Percentiles rank a stretch among this genome's conserved stretches.
phyloP scores from a whole-genome alignment of 768 basidiomycete genomes.

The Tubosaeta brunneosetosa region DNA sequence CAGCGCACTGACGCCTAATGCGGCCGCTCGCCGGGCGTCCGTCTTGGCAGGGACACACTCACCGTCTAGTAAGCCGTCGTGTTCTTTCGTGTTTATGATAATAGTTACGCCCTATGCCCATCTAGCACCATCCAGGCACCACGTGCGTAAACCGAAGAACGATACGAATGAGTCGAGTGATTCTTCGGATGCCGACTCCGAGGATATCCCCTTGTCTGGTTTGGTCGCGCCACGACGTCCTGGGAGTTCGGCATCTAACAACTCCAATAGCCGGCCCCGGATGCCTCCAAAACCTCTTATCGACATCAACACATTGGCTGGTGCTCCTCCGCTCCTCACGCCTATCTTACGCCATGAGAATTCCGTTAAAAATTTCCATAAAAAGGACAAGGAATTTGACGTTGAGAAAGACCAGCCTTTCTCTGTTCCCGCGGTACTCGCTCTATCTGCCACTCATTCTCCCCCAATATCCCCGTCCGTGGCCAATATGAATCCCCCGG shows the following conservation, averaged over 20 bases:
- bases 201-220: conserved; percentile 60
- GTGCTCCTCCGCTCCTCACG: conserved; percentile 34
- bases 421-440: conserved; percentile 26
- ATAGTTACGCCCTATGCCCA: neutral
- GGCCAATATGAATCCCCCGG: conserved; percentile 5
- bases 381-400: conserved; percentile 17
- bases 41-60: conserved; percentile 32
- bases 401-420: conserved; percentile 26
- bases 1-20: conserved; percentile 50
- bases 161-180: conserved; percentile 25
- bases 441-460: conserved; percentile 15
- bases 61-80: conserved; percentile 27
- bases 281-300: conserved; percentile 42
- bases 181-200: conserved; percentile 42
- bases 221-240: conserved; percentile 62
- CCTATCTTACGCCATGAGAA: conserved; percentile 28
- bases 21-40: conserved; percentile 50
- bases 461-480: conserved; percentile 15
- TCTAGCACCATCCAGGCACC: conserved; percentile 5
- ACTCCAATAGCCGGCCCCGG: conserved; percentile 25
- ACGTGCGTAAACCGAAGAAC: conserved; percentile 5
- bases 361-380: conserved; percentile 22
- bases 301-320: conserved; percentile 30
- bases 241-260: conserved; percentile 49
- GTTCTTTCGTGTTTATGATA: neutral